Conservation (phyloP, 768 basidiomycete genomes). For the Kwoniella sp. region DNA sequence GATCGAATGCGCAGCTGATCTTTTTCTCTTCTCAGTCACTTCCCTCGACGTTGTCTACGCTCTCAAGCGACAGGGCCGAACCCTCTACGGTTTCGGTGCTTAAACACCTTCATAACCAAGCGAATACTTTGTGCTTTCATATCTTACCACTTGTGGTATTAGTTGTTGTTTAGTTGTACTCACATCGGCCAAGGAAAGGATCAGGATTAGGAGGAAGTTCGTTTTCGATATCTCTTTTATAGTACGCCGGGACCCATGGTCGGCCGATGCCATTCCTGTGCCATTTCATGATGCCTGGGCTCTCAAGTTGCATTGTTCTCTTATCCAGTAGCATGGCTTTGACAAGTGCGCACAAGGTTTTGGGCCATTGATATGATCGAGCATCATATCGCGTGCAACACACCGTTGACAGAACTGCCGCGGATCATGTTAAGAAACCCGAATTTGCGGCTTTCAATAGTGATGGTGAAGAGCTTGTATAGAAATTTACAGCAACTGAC, state of each 20-base stretch:
- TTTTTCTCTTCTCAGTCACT: constrained; percentile 56
- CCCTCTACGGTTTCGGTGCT: constrained; percentile 64
- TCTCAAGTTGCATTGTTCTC: background rate
- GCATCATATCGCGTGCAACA: no score
- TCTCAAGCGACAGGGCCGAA: constrained; percentile 64
- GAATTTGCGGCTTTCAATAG: no score
- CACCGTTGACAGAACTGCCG: no score
- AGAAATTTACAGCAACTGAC: no score
- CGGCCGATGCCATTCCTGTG: constrained; percentile 36
- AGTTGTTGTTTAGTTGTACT: background rate
- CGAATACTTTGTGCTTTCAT: background rate
- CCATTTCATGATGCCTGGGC: constrained; percentile 10
- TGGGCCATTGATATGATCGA: no score
- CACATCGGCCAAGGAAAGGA: constrained; percentile 24
- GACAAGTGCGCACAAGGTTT: no score
- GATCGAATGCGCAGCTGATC: background rate
- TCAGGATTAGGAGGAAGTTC: constrained; percentile 18
- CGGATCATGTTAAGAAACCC: no score
- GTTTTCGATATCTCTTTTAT: constrained; percentile 29
- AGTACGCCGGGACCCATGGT: constrained; percentile 25
- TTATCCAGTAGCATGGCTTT: no score
- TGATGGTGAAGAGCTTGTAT: no score
- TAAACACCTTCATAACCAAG: constrained; percentile 38
- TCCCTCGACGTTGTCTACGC: constrained; percentile 68
- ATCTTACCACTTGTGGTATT: background rate